These are phyloP conservation scores for Ogataea hybrid DNA, from an alignment of 1,139 yeast genomes.

Conservation along the genomic window DNA sequence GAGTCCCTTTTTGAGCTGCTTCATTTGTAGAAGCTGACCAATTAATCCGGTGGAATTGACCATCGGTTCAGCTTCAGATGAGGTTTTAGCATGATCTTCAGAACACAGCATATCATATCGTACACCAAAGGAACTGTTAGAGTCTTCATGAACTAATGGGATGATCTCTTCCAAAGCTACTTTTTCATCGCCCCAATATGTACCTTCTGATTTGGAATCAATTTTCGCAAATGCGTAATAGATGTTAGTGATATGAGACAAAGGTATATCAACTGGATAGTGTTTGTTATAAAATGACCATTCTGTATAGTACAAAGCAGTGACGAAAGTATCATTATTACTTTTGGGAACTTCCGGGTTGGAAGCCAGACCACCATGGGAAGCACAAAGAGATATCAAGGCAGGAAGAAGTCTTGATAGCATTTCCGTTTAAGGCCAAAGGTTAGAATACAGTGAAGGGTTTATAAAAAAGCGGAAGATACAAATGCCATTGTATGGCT, in stretches of 20 bases:
- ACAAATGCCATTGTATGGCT: too few relatives aligned
- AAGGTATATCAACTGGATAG: slow-evolving; percentile 65
- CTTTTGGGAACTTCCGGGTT: not conserved
- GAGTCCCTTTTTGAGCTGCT: slow-evolving; percentile 46
- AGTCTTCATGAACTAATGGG: slow-evolving; percentile 11
- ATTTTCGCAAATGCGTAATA: slow-evolving; percentile 76
- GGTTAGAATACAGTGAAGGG: too few relatives aligned
- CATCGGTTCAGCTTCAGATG: not conserved
- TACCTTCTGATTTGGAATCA: slow-evolving; percentile 33
- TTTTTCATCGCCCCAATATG: slow-evolving; percentile 16
- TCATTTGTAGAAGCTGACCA: slow-evolving; percentile 54
- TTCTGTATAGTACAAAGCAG: slow-evolving; percentile 43
- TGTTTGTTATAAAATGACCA: slow-evolving; percentile 80
- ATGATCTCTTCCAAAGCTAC: slow-evolving; percentile 13
- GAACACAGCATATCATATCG: not conserved
- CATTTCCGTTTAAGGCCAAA: not conserved
- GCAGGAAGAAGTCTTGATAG: too few relatives aligned
- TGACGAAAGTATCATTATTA: not conserved
- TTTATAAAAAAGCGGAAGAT: too few relatives aligned
- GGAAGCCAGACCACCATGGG: too few relatives aligned
- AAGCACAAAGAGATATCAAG: too few relatives aligned
- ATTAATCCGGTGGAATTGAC: slow-evolving; percentile 32
- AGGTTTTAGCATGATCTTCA: not conserved
- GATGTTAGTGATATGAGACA: slow-evolving; percentile 56
- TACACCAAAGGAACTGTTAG: not conserved